Base-by-base conservation (phyloP, 2,329 filamentous ascomycete species). In the Acephala macrosclerotiorum region DNA sequence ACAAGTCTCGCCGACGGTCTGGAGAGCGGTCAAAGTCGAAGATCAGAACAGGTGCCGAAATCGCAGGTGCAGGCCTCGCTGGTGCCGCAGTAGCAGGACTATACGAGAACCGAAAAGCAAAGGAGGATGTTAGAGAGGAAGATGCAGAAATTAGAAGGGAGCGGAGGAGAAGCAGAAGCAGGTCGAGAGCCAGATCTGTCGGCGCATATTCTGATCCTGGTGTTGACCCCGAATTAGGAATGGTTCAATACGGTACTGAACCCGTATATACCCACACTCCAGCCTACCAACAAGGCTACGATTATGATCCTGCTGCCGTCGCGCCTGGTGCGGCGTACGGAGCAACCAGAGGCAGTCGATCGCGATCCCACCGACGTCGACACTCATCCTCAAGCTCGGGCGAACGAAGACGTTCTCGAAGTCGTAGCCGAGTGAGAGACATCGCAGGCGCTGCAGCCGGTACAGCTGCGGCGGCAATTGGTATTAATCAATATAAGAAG, bases 161-260 rank as follows among this genome's bases (percentile, higher is more conserved):
- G 61, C 55, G 77, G 68, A 75, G 76, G 65, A 72, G 72, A 70
- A 72, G 63, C 66, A 74, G 38, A 42, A 42, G 49, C 49, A 53
- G 49, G 70, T 80, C 78, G 61, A 80, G 83, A 77, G 84, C 82
- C 80, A 84, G 82, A 79, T 86, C 85, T 71, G 73, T 73, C 66
- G 78, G 77, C 76, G 77, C 75, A 73, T 79, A 82, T 79, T 82
- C 82, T 73, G 82, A 84, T 77, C 79, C 80, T 75, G 79, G 78
- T 70, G 69, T 74, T 89, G 87, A 89, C 86, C 84, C 83, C 81
- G 86, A 88, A 80, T 80, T 89, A 87, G 87, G 87, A 80, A 83
- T 89, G 83, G 86, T 90, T 84, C 85, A 89, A 77, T 90, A 90
- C 81, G 87, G 87, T 72, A 82, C 80, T 75, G 82, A 84, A 70